phyloP scores from a whole-genome alignment of 73 alveolate genomes.

The Blepharisma stoltei region DNA sequence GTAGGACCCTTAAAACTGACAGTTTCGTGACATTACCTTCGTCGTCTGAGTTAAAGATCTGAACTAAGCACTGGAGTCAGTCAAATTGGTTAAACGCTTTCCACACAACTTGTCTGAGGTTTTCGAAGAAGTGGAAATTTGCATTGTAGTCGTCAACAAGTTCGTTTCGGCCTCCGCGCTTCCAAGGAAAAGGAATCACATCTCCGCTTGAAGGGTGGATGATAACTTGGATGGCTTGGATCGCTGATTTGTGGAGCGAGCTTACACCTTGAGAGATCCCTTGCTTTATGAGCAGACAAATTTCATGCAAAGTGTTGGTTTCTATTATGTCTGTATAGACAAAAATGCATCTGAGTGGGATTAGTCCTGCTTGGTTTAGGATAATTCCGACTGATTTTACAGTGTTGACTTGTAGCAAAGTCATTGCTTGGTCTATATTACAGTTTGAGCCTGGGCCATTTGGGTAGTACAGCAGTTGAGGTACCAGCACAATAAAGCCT shows the following conservation, averaged over 20 bases:
- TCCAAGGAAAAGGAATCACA: conserved; percentile 92
- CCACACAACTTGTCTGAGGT: conserved; percentile 48
- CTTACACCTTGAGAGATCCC: conserved; percentile 33
- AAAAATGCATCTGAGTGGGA: conserved; percentile 79
- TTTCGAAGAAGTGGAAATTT: conserved; percentile 55
- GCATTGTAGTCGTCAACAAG: conserved; percentile 63
- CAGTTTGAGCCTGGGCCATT: neutral
- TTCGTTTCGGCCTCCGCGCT: conserved; percentile 64
- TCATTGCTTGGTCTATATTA: conserved; percentile 16
- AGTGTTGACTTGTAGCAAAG: conserved; percentile 49
- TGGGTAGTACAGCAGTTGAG: conserved; percentile 39
- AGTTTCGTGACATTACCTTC: conserved; percentile 63
- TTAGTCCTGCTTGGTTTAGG: conserved; percentile 81
- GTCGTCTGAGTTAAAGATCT: conserved; percentile 47
- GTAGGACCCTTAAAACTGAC: conserved; percentile 74
- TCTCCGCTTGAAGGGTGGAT: conserved; percentile 96
- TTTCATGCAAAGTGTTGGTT: conserved; percentile 66
- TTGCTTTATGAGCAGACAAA: neutral
- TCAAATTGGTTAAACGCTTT: conserved; percentile 45
- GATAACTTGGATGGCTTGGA: conserved; percentile 73
- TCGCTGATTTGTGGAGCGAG: conserved; percentile 64
- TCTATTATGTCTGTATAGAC: conserved; percentile 88
- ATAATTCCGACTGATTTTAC: conserved; percentile 89
- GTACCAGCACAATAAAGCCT: conserved; percentile 56
- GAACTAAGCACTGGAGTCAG: conserved; percentile 45